Evolutionary conservation across 2,329 filamentous ascomycete genomes (phyloP).

Genomic region (Penicillium capsulatum): DNA sequence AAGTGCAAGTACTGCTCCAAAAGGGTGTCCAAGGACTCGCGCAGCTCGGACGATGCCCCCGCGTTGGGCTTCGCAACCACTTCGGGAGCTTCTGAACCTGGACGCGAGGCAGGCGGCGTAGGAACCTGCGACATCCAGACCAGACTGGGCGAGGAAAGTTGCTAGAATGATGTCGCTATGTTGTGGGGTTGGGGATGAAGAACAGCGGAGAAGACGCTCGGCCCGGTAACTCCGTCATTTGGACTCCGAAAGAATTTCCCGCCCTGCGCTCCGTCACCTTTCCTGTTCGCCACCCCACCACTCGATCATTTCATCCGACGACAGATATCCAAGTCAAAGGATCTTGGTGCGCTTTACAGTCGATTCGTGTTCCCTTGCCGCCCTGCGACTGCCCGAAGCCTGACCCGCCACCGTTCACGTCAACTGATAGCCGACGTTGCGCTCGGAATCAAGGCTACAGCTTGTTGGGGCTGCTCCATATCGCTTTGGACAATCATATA

Average conservation of each 20-base stretch:
- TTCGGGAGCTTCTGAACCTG: slow-evolving; percentile 27
- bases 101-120: slow-evolving; percentile 34
- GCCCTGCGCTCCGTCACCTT: slow-evolving; percentile 18
- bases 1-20: slow-evolving; percentile 43
- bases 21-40: slow-evolving; percentile 37
- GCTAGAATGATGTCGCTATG: background rate
- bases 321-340: background rate
- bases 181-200: background rate
- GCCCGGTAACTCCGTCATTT: slow-evolving; percentile 40
- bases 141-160: background rate
- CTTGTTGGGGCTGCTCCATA: no score
- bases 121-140: slow-evolving; percentile 31
- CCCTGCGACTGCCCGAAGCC: slow-evolving; percentile 3
- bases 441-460: no score
- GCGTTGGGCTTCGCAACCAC: slow-evolving; percentile 12
- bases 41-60: slow-evolving; percentile 24
- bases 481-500: no score
- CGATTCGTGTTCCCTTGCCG: background rate
- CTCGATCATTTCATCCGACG: background rate
- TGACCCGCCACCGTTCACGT: slow-evolving; percentile 16
- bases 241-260: slow-evolving; percentile 37
- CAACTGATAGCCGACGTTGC: background rate
- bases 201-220: slow-evolving; percentile 17
- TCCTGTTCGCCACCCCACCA: slow-evolving; percentile 5
- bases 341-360: background rate